Evolutionary conservation across 345 rosid genomes (phyloP), one percentile per base, ranked within the genome.

Genomic region (Populus euphratica): DNA sequence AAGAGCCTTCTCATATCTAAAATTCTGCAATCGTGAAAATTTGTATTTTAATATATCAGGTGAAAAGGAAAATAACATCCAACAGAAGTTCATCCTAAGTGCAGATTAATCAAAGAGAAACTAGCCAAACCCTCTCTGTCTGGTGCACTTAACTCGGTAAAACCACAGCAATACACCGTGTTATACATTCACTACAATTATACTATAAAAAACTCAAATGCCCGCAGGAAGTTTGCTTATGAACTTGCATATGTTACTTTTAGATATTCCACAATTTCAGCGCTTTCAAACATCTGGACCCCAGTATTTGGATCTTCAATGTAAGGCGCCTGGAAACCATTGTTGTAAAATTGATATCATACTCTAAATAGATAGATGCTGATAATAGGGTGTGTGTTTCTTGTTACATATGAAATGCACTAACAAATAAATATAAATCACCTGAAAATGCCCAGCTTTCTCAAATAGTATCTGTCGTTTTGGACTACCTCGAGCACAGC

Each of bases 261-360:
- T 35, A 95, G 83, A 85, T 91, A 91, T 23, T 95, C 98, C 52
- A 84, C 86, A 47, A 95, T 93, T 68, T 92, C 94, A 68, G 99
- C 98, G 84, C 98, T 95, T 83, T 95, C 98, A 83, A 91, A 93
- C 97, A 93, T 91, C 50, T 89, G 81, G 64, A 95, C 85, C 69
- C 97, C 98, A 29, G 98, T 94, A 85, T 94, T 94, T 68, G 97
- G 98, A 81, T 94, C 98, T 84, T 91, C 94, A 36, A 95, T 75
- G 82, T 90, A 91, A 31, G 98, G 99, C 12, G 85, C 99, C 97
- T 95, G 90, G n/a, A n/a, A n/a, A 81, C 56, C 69, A 79, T 72
- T 70, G 31, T 31, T 39, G 31, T 69, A 61, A 35, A 73, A 36
- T 50, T 50, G 7, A 49, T 39, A 69, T 2, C 64, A 29, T 10